phyloP scores from a whole-genome alignment of 331 rosid genomes.

The Cydonia oblonga region DNA sequence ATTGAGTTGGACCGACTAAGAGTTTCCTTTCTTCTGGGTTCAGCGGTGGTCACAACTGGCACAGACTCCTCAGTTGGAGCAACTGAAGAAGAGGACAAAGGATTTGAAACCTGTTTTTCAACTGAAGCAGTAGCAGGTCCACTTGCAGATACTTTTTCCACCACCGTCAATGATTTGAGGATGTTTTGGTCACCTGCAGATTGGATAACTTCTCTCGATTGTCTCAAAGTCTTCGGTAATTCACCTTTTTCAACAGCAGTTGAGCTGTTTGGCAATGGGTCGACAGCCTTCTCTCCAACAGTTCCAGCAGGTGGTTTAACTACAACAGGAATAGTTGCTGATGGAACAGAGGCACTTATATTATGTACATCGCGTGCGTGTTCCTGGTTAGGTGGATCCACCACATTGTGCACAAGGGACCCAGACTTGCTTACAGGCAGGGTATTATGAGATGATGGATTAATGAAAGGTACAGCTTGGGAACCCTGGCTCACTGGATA shows the following conservation, averaged over 20 bases:
- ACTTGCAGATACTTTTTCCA: slow-evolving; percentile 16
- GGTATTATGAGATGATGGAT: slow-evolving; percentile 29
- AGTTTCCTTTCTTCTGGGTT: slow-evolving; percentile 33
- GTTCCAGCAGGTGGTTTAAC: slow-evolving; percentile 31
- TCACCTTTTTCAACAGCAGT: slow-evolving; percentile 32
- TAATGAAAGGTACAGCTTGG: slow-evolving; percentile 36
- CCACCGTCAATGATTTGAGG: slow-evolving; percentile 18
- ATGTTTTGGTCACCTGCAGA: slow-evolving; percentile 17
- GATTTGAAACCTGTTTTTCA: slow-evolving; percentile 23
- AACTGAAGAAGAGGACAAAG: slow-evolving; percentile 11
- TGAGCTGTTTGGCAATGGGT: slow-evolving; percentile 21
- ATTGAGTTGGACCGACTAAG: slow-evolving; percentile 43
- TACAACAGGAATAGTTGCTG: slow-evolving; percentile 32
- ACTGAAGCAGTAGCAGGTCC: slow-evolving; percentile 17
- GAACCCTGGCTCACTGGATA: slow-evolving; percentile 45
- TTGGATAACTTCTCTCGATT: slow-evolving; percentile 25
- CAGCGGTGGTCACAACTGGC: slow-evolving; percentile 23
- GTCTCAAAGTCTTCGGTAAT: slow-evolving; percentile 26
- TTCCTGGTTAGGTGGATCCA: slow-evolving; percentile 35
- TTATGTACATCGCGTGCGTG: slow-evolving; percentile 37
- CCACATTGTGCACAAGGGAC: slow-evolving; percentile 25
- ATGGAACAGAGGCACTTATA: slow-evolving; percentile 19
- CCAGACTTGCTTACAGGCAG: slow-evolving; percentile 40
- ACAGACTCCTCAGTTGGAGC: slow-evolving; percentile 26
- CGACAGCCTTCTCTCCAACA: slow-evolving; percentile 31